Evolutionary conservation across 2,329 filamentous ascomycete genomes (phyloP).

Genomic region (Pseudocercospora ulei): DNA sequence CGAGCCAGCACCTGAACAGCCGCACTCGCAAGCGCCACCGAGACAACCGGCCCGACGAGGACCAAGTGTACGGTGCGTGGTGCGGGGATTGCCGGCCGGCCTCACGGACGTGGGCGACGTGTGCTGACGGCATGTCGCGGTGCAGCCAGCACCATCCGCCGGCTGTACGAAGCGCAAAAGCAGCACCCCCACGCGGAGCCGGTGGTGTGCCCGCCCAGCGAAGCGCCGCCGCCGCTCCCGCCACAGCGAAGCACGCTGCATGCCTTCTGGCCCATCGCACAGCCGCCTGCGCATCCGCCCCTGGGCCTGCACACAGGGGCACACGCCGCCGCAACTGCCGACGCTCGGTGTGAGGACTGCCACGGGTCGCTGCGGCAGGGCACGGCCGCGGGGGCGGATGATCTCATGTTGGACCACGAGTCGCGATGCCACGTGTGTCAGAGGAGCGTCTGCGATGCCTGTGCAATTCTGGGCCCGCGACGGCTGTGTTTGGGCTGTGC

Average conservation of each 20-base stretch:
- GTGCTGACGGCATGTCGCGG: slow-evolving; percentile 21
- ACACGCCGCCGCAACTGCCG: slow-evolving; percentile 4
- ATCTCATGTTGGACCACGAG: slow-evolving; percentile 24
- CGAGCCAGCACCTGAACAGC: slow-evolving; percentile 40
- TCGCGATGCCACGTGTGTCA: slow-evolving; percentile 36
- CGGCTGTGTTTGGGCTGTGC: slow-evolving; percentile 40
- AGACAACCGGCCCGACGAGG: slow-evolving; percentile 50
- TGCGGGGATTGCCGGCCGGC: slow-evolving; percentile 12
- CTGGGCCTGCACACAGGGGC: slow-evolving; percentile 12
- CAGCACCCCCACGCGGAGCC: slow-evolving; percentile 26
- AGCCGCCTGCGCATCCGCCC: slow-evolving; percentile 26
- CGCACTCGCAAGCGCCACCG: slow-evolving; percentile 52
- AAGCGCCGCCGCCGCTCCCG: slow-evolving; percentile 18
- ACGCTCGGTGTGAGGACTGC: slow-evolving; percentile 40
- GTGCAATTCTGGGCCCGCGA: slow-evolving; percentile 35
- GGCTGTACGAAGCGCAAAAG: slow-evolving; percentile 40
- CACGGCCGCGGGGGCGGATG: slow-evolving; percentile 35
- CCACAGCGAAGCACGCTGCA: slow-evolving; percentile 41
- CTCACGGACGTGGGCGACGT: slow-evolving; percentile 14
- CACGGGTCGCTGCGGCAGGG: slow-evolving; percentile 33
- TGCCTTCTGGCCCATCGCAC: slow-evolving; percentile 41
- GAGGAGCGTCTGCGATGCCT: slow-evolving; percentile 38
- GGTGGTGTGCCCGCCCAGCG: slow-evolving; percentile 25
- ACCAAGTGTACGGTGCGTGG: slow-evolving; percentile 46
- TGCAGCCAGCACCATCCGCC: slow-evolving; percentile 40